phyloP scores from a whole-genome alignment of 2,329 filamentous ascomycete genomes.

The Cladosporium colombiae region DNA sequence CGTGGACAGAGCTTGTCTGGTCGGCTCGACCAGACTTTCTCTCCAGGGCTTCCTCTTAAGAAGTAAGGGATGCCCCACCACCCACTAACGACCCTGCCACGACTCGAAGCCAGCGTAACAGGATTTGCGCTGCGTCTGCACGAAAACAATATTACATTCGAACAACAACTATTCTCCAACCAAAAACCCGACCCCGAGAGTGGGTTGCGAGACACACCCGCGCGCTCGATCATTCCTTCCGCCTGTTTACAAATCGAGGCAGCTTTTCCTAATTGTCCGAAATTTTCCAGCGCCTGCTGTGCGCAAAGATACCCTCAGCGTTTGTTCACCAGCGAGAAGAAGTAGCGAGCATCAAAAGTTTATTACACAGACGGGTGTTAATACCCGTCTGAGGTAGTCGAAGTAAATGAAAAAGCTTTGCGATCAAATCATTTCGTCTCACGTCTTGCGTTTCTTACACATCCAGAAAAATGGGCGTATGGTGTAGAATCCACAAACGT shows the following conservation, averaged over 20 bases:
- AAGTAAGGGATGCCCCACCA: constrained; percentile 2
- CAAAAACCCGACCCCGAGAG: neutral
- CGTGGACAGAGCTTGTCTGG: constrained; percentile 23
- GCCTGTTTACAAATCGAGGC: neutral
- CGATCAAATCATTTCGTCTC: neutral
- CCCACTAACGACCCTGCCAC: constrained; percentile 14
- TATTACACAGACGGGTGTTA: neutral
- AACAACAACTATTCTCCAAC: neutral
- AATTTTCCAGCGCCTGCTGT: constrained; percentile 7
- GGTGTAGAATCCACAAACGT: too few relatives aligned
- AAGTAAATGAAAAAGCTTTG: neutral
- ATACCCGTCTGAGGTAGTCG: neutral
- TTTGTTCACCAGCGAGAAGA: constrained; percentile 12
- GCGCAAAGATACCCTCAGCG: constrained; percentile 14
- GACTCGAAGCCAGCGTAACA: constrained; percentile 17
- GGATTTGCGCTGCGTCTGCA: constrained; percentile 13
- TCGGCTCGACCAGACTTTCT: constrained; percentile 19
- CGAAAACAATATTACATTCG: constrained; percentile 8
- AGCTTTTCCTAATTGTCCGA: constrained; percentile 9
- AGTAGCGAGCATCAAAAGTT: constrained; percentile 4
- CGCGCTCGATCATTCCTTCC: neutral
- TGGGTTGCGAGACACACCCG: neutral
- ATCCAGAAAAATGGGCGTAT: too few relatives aligned
- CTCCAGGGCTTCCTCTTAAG: constrained; percentile 10
- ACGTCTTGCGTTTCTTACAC: neutral